phyloP scores from a whole-genome alignment of 1,284 basidiomycete species.

The Hymenochaete sp. region DNA sequence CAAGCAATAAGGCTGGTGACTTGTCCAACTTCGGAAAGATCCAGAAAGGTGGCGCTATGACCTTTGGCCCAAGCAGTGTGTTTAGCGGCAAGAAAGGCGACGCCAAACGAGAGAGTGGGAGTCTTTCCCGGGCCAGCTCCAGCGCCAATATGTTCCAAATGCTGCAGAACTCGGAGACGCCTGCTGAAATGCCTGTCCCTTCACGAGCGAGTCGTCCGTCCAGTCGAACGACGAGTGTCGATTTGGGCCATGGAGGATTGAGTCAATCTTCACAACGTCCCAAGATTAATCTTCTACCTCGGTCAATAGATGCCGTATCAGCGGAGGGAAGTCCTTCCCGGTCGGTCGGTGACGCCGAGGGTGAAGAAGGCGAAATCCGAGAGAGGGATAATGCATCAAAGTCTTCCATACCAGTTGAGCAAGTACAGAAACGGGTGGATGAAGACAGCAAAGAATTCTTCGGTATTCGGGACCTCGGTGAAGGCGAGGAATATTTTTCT shows the following conservation, averaged over 20 bases:
- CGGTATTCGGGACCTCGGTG: conserved; percentile 68
- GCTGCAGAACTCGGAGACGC: conserved; percentile 52
- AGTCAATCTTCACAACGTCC: conserved; percentile 52
- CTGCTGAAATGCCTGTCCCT: conserved; percentile 35
- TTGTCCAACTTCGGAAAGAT: conserved; percentile 85
- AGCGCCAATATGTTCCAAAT: conserved; percentile 84
- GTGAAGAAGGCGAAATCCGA: conserved; percentile 35
- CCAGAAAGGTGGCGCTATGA: conserved; percentile 48
- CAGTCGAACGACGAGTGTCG: conserved; percentile 44
- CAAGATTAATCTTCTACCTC: conserved; percentile 61
- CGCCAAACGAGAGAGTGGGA: conserved; percentile 49
- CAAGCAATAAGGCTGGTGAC: conserved; percentile 75
- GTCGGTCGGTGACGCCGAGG: conserved; percentile 45
- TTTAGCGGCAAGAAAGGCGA: conserved; percentile 63
- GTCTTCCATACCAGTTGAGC: conserved; percentile 56
- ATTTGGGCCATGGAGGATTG: conserved; percentile 31
- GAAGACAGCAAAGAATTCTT: conserved; percentile 78
- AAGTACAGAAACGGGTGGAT: conserved; percentile 69
- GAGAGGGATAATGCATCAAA: conserved; percentile 24
- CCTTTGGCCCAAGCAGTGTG: conserved; percentile 74
- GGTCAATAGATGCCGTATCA: conserved; percentile 41
- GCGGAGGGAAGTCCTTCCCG: conserved; percentile 42
- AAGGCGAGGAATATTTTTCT: conserved; percentile 81
- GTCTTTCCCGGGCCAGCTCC: conserved; percentile 71
- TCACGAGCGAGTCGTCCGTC: conserved; percentile 40